A percentile compares a stretch with the other conserved stretches of the same genome.
These are phyloP conservation scores for Borealophlyctis nickersoniae DNA, from an alignment of 192 early-diverging fungal genomes.

Conservation along the genomic window DNA sequence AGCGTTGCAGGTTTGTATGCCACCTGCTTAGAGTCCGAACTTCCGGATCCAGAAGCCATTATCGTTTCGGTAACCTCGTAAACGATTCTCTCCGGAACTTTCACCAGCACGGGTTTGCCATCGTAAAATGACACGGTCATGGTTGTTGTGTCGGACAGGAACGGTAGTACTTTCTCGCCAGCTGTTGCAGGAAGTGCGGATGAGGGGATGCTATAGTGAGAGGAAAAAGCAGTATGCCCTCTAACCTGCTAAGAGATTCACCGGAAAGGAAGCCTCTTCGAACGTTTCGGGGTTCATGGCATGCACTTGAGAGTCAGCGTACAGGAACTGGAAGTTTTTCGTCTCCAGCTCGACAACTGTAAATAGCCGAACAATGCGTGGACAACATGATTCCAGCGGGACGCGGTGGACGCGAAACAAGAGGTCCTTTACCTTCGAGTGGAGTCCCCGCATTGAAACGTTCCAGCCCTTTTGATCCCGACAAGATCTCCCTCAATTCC, in stretches of 20 bases:
- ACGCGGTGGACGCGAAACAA: too few species aligned
- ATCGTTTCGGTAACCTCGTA: constrained; percentile 19
- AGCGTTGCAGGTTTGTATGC: constrained; percentile 65
- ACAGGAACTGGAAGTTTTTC: constrained; percentile 70
- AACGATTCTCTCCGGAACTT: constrained; percentile 51
- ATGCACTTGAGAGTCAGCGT: constrained; percentile 60
- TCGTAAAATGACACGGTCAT: constrained; percentile 59
- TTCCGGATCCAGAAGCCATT: constrained; percentile 5
- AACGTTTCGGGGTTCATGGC: constrained; percentile 67
- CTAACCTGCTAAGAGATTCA: constrained; percentile 58
- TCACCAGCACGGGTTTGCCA: constrained; percentile 51
- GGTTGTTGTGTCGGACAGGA: constrained; percentile 50
- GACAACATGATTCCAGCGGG: too few species aligned
- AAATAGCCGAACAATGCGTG: constrained; percentile 7
- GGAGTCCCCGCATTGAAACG: constrained; percentile 68
- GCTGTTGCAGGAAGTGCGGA: constrained; percentile 15
- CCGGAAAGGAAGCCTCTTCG: constrained; percentile 65
- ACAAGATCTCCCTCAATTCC: constrained; percentile 66
- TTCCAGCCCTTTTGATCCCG: constrained; percentile 55
- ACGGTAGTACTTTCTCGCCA: constrained; percentile 37
- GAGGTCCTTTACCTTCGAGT: constrained; percentile 54
- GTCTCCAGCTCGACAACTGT: constrained; percentile 50
- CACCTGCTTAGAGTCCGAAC: constrained; percentile 63
- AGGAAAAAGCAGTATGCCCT: constrained; percentile 15
- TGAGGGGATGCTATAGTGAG: not conserved